A percentile compares a stretch with the other conserved stretches of the same genome.
These are phyloP conservation scores for Gyromitra esculenta DNA, from an alignment of 2,329 filamentous ascomycete genomes.

Conservation along the genomic window DNA sequence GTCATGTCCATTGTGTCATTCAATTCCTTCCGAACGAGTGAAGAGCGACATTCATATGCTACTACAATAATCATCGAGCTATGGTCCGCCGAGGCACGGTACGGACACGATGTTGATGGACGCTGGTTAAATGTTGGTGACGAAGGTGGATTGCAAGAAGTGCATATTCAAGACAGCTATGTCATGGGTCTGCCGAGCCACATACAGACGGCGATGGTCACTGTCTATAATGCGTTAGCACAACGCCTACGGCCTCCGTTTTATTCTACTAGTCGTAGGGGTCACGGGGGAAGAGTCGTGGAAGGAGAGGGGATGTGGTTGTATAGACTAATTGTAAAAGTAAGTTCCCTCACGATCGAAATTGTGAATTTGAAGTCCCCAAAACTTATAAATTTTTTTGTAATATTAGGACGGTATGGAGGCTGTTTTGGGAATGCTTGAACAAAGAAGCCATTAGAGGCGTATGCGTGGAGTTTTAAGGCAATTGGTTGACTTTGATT, in stretches of 20 bases:
- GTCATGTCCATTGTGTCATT: conserved; percentile 49
- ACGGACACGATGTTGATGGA: conserved; percentile 53
- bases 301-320: conserved; percentile 54
- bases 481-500: not conserved
- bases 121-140: conserved; percentile 48
- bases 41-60: conserved; percentile 45
- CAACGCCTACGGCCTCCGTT: conserved; percentile 52
- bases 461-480: not conserved
- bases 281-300: conserved; percentile 36
- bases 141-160: conserved; percentile 44
- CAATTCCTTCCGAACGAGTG: conserved; percentile 39
- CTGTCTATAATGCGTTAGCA: conserved; percentile 50
- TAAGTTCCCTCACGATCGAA: conserved; percentile 34
- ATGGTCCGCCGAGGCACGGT: conserved; percentile 53
- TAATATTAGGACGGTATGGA: conserved; percentile 54
- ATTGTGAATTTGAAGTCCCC: not conserved
- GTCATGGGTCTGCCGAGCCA: conserved; percentile 37
- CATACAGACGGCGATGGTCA: conserved; percentile 42
- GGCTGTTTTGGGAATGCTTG: conserved; percentile 46
- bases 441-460: conserved; percentile 42
- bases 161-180: conserved; percentile 52
- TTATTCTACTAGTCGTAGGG: conserved; percentile 34
- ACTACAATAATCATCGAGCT: conserved; percentile 49
- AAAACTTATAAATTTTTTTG: conserved; percentile 15
- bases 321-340: conserved; percentile 53